Conservation (phyloP, 2,329 filamentous ascomycete species). For the Dothideomycetidae sp. region DNA sequence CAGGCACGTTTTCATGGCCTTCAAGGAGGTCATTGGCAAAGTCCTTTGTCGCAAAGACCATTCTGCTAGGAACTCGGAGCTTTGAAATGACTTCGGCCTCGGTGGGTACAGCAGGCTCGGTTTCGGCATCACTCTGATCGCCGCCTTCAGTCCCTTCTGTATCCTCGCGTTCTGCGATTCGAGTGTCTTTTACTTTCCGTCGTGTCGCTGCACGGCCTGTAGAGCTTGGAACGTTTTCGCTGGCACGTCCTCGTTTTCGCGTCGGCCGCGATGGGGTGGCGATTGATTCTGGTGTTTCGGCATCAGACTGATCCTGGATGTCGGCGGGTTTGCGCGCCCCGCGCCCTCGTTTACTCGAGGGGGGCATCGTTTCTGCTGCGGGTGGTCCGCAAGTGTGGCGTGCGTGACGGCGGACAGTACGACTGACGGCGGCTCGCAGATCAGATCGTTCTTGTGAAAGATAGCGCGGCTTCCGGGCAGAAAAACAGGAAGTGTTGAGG, state of each 20-base stretch:
- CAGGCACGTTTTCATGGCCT: conserved; percentile 35
- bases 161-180: conserved; percentile 20
- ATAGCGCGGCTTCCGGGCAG: no score
- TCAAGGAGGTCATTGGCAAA: conserved; percentile 40
- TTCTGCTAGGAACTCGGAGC: conserved; percentile 31
- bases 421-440: no score
- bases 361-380: conserved; percentile 10
- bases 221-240: conserved; percentile 14
- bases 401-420: no score
- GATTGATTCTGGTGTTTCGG: conserved; percentile 32
- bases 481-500: not conserved
- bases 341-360: conserved; percentile 11
- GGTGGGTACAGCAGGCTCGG: conserved; percentile 23
- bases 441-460: no score
- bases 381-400: not conserved
- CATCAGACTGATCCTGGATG: conserved; percentile 23
- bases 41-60: conserved; percentile 42
- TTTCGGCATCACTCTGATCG: conserved; percentile 25
- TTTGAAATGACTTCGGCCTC: conserved; percentile 31
- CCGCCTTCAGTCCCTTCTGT: conserved; percentile 26
- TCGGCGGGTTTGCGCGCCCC: conserved; percentile 12
- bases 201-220: conserved; percentile 16
- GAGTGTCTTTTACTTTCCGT: conserved; percentile 23
- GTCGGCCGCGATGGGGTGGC: conserved; percentile 35
- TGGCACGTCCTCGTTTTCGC: conserved; percentile 29